phyloP scores from a whole-genome alignment of 1,139 yeast species.

The Pichia norvegensis region DNA sequence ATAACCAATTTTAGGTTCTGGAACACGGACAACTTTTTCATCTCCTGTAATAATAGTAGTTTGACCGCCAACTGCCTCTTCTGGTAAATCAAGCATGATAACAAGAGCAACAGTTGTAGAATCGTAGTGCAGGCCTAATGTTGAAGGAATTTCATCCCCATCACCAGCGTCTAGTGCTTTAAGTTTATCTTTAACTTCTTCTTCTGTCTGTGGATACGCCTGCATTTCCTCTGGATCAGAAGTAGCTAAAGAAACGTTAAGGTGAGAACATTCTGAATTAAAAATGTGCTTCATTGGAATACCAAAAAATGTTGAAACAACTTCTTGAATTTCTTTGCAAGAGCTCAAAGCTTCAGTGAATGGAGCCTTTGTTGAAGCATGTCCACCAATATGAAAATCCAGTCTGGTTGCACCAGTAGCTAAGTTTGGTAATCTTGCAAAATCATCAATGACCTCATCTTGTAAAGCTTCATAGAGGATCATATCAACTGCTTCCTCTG shows the following conservation, averaged over 20 bases:
- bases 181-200: constrained; percentile 11
- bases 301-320: constrained; percentile 22
- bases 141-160: constrained; percentile 23
- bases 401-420: constrained; percentile 27
- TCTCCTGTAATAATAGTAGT: constrained; percentile 31
- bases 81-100: constrained; percentile 31
- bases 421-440: constrained; percentile 28
- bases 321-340: constrained; percentile 21
- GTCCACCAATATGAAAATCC: constrained; percentile 27
- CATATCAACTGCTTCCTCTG: constrained; percentile 32
- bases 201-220: constrained; percentile 14
- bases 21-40: constrained; percentile 28
- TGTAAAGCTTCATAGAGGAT: constrained; percentile 32
- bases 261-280: constrained; percentile 29
- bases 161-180: constrained; percentile 15
- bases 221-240: constrained; percentile 13
- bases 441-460: constrained; percentile 23
- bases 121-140: constrained; percentile 31
- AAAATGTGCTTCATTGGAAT: constrained; percentile 27
- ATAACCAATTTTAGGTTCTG: constrained; percentile 32
- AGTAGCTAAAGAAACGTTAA: constrained; percentile 31
- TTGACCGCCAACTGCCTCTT: constrained; percentile 32
- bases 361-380: constrained; percentile 21
- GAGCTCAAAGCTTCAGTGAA: constrained; percentile 23
- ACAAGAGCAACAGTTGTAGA: constrained; percentile 30